Base-by-base conservation (phyloP, 352 stramenopile species). In the Globisporangium nodosum region DNA sequence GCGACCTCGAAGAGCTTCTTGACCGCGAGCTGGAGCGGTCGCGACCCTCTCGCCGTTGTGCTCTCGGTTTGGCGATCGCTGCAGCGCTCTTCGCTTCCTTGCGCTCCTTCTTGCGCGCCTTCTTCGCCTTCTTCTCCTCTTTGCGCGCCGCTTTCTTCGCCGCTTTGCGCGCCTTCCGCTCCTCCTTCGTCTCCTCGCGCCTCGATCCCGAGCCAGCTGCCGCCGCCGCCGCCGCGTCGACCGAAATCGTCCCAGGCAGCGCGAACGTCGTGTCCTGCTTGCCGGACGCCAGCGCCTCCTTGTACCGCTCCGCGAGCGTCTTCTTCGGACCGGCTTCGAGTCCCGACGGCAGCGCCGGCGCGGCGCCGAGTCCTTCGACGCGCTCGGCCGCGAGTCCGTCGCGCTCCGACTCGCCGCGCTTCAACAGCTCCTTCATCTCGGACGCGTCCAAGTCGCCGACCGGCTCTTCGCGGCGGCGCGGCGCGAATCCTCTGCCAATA, bases 391-490 rank as follows among this genome's bases (percentile, higher is more conserved):
- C 66, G 48, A 87, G 60, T 16, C 74, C 80, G 55, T 87, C 78
- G n/a, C 78, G 75, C 49, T 90, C 77, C 24, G 81, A 79, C 21
- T 84, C 78, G 8, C 89, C 88, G 24, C 81, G 78, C 58, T 84
- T 87, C 20, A 97, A 66, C 21, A 96, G 74, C 60, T 93, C 73
- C 61, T 96, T 96, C 64, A 95, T 71, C 61, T 97, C 89, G 3
- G 73, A 77, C 46, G 75, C 68, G 58, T 92, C 86, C 45, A 97
- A 60, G 18, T 71, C 61, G 13, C 71, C 73, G 13, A 66, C 70
- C 30, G 74, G 66, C 55, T 76, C 70, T 20, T 63, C 68, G 20
- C 80, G 76, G 45, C 66, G 75, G 42, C 72, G 76, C 3, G 83
- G 81, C 24, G 78, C 78, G 43, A 93, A 78, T 5, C 85, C 88